Base-by-base conservation (phyloP, 2,329 filamentous ascomycete species). In the Fusarium sp. region DNA sequence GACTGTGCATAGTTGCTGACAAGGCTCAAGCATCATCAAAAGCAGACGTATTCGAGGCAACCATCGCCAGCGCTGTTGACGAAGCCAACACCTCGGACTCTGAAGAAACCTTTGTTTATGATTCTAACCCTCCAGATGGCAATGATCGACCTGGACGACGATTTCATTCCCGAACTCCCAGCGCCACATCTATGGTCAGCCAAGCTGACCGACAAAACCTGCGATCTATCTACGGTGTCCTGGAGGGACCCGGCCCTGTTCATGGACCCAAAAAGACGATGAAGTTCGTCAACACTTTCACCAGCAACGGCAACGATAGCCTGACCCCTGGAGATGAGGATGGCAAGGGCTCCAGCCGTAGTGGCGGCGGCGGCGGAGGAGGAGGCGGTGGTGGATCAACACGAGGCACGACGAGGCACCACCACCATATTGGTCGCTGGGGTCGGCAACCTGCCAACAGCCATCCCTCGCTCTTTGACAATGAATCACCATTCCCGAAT, bases 101-200 rank as follows among this genome's bases (percentile, higher is more conserved):
- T 1, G 96, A 98, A 76, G 96, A 98, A 81, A 98, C 96, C 0
- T 99, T 98, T 80, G 96, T 99, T 15, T 99, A 99, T 82, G 96
- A 99, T 80, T 98, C 96, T 28, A 99, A 99, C 76, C 96, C 95
- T 10, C 93, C 94, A 54, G 90, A 92, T 71, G 81, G 78, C 52
- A 85, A 83, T 51, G 89, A 91, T 57, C 85, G 89, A 41, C 69
- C 76, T 37, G 88, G 88, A n/a, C 88, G 90, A 68, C 89, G 94
- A 66, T 94, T 95, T 80, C 95, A 98, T 81, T 98, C 95, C 18
- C 90, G 96, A 68, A 99, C 96, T 2, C 96, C 96, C 7, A 98
- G 95, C 80, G 93, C 94, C 44, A 97, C 95, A 5, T 98, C 95
- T 7, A 90, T 92, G 87, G 86, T 80, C 18, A 94, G 92, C 79